phyloP scores from a whole-genome alignment of 2,329 filamentous ascomycete species.

The Fusarium protoensiforme region DNA sequence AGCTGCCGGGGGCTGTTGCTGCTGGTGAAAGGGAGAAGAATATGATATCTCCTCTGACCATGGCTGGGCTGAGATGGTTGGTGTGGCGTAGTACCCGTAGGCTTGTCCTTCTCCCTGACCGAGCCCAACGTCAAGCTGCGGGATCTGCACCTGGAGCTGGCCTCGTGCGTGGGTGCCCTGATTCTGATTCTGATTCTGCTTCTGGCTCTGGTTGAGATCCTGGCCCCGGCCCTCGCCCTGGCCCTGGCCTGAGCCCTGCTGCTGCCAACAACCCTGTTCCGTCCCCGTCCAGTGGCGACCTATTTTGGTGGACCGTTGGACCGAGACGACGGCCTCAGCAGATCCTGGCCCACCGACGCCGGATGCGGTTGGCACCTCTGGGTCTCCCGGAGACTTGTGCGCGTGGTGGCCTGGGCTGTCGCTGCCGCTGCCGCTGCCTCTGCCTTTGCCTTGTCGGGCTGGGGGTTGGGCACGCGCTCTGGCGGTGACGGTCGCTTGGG shows the following conservation, averaged over 20 bases:
- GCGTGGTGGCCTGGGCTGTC: slow-evolving; percentile 5
- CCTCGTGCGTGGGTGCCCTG: slow-evolving; percentile 40
- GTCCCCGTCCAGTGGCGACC: slow-evolving; percentile 26
- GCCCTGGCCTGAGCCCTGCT: slow-evolving; percentile 30
- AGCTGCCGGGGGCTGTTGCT: neutral
- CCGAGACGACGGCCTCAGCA: slow-evolving; percentile 26
- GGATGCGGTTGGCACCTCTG: slow-evolving; percentile 36
- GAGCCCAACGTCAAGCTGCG: slow-evolving; percentile 40
- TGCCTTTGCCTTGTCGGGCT: slow-evolving; percentile 23
- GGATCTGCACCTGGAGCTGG: slow-evolving; percentile 40
- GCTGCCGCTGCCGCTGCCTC: neutral
- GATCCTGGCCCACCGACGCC: slow-evolving; percentile 31
- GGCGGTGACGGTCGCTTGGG: slow-evolving; percentile 39
- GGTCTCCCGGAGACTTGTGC: slow-evolving; percentile 22
- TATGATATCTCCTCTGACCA: slow-evolving; percentile 23
- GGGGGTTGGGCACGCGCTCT: slow-evolving; percentile 34
- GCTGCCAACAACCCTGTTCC: slow-evolving; percentile 32
- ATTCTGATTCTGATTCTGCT: slow-evolving; percentile 18
- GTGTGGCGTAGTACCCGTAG: slow-evolving; percentile 7
- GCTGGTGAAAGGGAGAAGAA: slow-evolving; percentile 24
- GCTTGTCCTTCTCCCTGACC: slow-evolving; percentile 41
- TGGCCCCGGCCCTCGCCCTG: slow-evolving; percentile 31
- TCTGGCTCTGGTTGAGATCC: neutral
- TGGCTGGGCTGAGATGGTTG: slow-evolving; percentile 19
- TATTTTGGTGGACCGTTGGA: slow-evolving; percentile 43